Evolutionary conservation across 2,329 filamentous ascomycete species (phyloP), one percentile per base, ranked within the genome.

Genomic region (Aureobasidium mangrovei): DNA sequence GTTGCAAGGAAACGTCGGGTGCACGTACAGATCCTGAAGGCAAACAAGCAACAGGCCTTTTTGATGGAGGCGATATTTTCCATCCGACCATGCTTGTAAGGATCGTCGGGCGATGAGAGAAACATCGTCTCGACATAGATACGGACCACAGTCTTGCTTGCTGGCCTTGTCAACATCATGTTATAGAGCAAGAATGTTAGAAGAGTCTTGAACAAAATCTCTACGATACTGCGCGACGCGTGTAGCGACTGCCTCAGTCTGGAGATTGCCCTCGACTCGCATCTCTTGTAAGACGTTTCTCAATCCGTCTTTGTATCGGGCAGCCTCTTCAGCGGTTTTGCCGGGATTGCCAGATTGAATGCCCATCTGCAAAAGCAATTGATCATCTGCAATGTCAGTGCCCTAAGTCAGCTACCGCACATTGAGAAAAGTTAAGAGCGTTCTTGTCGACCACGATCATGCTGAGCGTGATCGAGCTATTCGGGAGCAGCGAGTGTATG

Each of bases 141-240:
- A 18, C 18, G 18, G 18, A 53, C 32, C 32, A 18, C 7, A 31
- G 32, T 44, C 49, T 44, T 12, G 32, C 31, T 44, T 28, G 24
- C 29, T 36, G 40, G 27, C 5, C n/a, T 18, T 18, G 10, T 51
- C 27, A 9, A 41, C 8, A 29, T 46, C 29, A 53, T 4, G 27
- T 51, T 12, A 35, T 35, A 53, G 32, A 60, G 40, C 27, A 88
- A 71, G 46, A 86, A 53, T 74, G 70, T 81, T 83, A 62, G 79
- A 80, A 59, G 75, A 73, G 69, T 88, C 84, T 60, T 76, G 78
- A 29, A 83, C 72, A 63, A 87, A 86, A 53, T 76, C 76, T 58
- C 80, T 75, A 62, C 84, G 81, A 67, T 83, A 85, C 59, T 82
- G 77, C 65, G 85, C 76, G 62, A 88, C 86, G 53, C 80, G 79